Conservation (phyloP, 1,139 yeast genomes). For the Oligophagozyma castellii region DNA sequence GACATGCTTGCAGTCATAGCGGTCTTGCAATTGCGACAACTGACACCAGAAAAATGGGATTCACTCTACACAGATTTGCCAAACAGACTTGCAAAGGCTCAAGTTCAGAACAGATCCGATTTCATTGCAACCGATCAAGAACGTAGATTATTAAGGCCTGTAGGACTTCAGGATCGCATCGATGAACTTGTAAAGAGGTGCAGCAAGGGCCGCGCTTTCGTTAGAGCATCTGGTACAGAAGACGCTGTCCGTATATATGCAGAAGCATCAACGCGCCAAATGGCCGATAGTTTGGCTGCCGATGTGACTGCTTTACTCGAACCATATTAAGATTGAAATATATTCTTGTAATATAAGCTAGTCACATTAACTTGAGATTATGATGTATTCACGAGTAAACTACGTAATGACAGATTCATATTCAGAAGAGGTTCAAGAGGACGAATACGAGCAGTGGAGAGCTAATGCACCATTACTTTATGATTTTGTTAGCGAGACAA, state of each 20-base stretch:
- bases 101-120: constrained; percentile 65
- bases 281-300: constrained; percentile 41
- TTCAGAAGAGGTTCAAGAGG: constrained; percentile 27
- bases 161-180: constrained; percentile 61
- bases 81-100: constrained; percentile 64
- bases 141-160: constrained; percentile 62
- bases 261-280: constrained; percentile 51
- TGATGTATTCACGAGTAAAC: too few relatives aligned
- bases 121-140: constrained; percentile 89
- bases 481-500: constrained; percentile 68
- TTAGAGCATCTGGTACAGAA: constrained; percentile 96
- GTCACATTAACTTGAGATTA: too few relatives aligned
- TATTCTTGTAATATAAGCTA: too few relatives aligned
- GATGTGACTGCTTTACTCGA: constrained; percentile 28
- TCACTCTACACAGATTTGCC: constrained; percentile 71
- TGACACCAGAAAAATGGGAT: constrained; percentile 65
- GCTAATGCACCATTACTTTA: constrained; percentile 70
- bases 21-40: constrained; percentile 42
- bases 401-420: constrained; percentile 6
- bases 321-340: too few relatives aligned
- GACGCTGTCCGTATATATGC: constrained; percentile 95
- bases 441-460: constrained; percentile 68
- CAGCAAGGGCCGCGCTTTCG: constrained; percentile 67
- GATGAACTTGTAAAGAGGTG: constrained; percentile 49
- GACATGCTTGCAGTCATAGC: constrained; percentile 70